These are phyloP conservation scores for Pythium oligandrum DNA, from an alignment of 352 stramenopile genomes.

Conservation along the genomic window DNA sequence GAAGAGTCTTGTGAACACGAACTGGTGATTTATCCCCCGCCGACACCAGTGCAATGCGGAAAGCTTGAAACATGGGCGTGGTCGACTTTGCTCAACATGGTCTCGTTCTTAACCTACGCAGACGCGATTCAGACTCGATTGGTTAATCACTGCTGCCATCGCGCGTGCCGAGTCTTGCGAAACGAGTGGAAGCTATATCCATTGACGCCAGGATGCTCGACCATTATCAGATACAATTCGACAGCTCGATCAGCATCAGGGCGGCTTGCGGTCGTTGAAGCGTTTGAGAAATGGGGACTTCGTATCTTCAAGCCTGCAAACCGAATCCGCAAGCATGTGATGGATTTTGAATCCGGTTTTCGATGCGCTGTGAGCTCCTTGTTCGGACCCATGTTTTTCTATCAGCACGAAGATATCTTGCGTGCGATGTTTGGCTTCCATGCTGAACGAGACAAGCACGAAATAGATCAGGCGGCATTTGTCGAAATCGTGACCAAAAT, in stretches of 20 bases:
- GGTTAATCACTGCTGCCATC: constrained; percentile 33
- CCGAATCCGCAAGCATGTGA: constrained; percentile 39
- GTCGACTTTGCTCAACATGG: constrained; percentile 16
- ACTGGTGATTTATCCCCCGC: constrained; percentile 23
- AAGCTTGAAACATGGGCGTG: constrained; percentile 22
- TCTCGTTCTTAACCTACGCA: constrained; percentile 41
- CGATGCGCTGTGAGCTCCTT: constrained; percentile 40
- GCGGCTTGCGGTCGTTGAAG: constrained; percentile 35
- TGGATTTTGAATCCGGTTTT: constrained; percentile 54
- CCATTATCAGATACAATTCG: constrained; percentile 30
- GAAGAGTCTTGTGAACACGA: constrained; percentile 3
- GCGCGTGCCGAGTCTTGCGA: constrained; percentile 28
- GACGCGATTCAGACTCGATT: constrained; percentile 42
- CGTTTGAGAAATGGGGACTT: constrained; percentile 56
- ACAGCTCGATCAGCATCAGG: constrained; percentile 35
- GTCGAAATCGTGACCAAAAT: constrained; percentile 61
- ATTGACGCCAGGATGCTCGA: constrained; percentile 22
- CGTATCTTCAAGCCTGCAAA: constrained; percentile 37
- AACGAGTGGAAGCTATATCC: constrained; percentile 52
- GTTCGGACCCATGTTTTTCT: constrained; percentile 50
- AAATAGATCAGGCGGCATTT: constrained; percentile 42
- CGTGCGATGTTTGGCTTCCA: constrained; percentile 35
- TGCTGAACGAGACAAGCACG: constrained; percentile 18
- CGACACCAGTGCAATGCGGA: constrained; percentile 19
- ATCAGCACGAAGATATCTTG: constrained; percentile 42